Conservation (phyloP, 352 stramenopile genomes). For the Aphanomyces stellatus region DNA sequence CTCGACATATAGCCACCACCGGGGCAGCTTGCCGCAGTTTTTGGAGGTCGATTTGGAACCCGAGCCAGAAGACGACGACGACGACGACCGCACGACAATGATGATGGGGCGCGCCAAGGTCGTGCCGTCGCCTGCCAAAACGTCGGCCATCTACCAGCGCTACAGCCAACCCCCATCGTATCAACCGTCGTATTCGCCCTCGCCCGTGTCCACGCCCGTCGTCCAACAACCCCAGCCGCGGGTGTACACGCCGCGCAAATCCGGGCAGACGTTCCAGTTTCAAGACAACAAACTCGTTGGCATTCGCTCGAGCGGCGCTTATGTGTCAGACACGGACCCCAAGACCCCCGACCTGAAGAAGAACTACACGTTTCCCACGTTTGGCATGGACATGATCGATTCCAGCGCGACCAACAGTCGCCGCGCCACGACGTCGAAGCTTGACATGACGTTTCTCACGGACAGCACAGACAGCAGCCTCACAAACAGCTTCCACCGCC, state of each 20-base stretch:
- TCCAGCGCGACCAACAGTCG: not conserved
- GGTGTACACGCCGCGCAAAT: conserved; percentile 7
- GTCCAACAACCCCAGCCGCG: too few relatives aligned
- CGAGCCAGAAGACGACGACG: not conserved
- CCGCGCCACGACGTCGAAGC: not conserved
- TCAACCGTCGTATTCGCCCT: not conserved
- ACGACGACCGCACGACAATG: not conserved
- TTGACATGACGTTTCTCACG: too few relatives aligned
- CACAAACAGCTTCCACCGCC: too few relatives aligned
- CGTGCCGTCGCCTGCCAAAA: not conserved
- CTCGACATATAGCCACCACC: not conserved
- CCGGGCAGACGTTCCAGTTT: conserved; percentile 18
- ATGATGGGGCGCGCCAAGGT: not conserved
- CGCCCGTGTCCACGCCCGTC: not conserved
- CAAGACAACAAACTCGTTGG: conserved; percentile 16
- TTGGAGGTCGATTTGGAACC: not conserved
- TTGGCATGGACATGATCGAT: not conserved
- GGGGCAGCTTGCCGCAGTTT: not conserved
- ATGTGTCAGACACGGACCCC: not conserved
- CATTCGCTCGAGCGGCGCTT: conserved; percentile 4
- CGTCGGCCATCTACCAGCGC: too few relatives aligned
- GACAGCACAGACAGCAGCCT: too few relatives aligned
- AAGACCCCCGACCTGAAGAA: not conserved
- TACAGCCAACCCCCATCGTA: too few relatives aligned
- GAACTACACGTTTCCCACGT: not conserved